A percentile compares a stretch with the other conserved stretches of the same genome.
Conservation (phyloP, 768 basidiomycete species). For the Bullera alba region DNA sequence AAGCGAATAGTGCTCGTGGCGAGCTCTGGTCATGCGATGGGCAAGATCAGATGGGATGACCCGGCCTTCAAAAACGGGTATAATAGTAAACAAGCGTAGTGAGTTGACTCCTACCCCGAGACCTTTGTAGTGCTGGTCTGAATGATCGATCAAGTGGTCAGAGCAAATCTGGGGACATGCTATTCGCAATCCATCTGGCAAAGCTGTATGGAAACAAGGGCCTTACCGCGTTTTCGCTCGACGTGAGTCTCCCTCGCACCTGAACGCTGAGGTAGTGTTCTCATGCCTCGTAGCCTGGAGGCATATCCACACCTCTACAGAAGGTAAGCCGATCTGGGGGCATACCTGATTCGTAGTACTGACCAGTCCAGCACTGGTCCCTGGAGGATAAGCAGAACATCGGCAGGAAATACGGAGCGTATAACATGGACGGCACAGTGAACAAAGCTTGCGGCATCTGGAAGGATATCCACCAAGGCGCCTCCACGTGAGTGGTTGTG, state of each 20-base stretch:
- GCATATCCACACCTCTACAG: not conserved
- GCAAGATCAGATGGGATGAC: not conserved
- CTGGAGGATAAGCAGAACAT: conserved; percentile 1
- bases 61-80: not conserved
- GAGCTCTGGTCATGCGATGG: not conserved
- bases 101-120: not conserved
- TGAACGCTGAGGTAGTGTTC: not conserved
- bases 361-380: conserved; percentile 3
- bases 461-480: not conserved
- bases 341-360: not conserved
- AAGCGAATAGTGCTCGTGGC: not conserved
- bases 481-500: not conserved
- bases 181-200: not conserved
- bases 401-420: conserved; percentile 2
- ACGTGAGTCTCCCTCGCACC: not conserved
- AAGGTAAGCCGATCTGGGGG: not conserved
- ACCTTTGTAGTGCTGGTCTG: not conserved
- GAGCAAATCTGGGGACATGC: not conserved
- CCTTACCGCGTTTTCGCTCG: not conserved
- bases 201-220: not conserved
- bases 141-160: conserved; percentile 1
- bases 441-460: not conserved
- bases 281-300: not conserved
- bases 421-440: not conserved
- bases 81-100: not conserved